phyloP scores from a whole-genome alignment of 2,329 filamentous ascomycete species.

The Cryphonectria naterciae region DNA sequence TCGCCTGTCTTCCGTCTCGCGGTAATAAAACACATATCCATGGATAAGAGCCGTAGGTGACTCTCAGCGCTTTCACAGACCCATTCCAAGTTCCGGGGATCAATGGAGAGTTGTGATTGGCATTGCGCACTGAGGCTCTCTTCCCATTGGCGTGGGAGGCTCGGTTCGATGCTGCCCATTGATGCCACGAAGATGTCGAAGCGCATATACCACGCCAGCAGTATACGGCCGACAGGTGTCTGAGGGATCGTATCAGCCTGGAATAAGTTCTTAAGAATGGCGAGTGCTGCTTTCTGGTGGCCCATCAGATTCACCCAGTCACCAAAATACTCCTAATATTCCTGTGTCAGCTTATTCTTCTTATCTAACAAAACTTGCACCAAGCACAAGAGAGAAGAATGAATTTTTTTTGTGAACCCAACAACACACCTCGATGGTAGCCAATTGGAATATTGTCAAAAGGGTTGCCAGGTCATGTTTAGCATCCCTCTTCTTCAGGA shows the following conservation, averaged over 20 bases:
- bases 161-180: constrained; percentile 76
- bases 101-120: constrained; percentile 56
- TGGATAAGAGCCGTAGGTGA: constrained; percentile 71
- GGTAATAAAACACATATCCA: constrained; percentile 80
- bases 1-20: constrained; percentile 67
- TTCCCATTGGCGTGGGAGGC: constrained; percentile 81
- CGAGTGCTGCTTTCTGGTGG: constrained; percentile 86
- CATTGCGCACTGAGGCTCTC: constrained; percentile 66
- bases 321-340: constrained; percentile 80
- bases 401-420: no score
- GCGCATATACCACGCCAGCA: constrained; percentile 86
- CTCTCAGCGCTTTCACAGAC: constrained; percentile 71
- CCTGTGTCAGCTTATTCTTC: constrained; percentile 14
- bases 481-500: constrained; percentile 67
- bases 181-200: constrained; percentile 87
- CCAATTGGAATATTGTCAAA: constrained; percentile 86
- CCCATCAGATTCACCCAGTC: constrained; percentile 95
- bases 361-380: background rate
- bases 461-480: constrained; percentile 75
- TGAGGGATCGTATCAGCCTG: constrained; percentile 75
- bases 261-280: constrained; percentile 78
- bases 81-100: constrained; percentile 67
- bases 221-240: constrained; percentile 70
- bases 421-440: constrained; percentile 79
- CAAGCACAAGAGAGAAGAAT: no score